phyloP scores from a whole-genome alignment of 1,284 basidiomycete species.

The Ganoderma lucidum region DNA sequence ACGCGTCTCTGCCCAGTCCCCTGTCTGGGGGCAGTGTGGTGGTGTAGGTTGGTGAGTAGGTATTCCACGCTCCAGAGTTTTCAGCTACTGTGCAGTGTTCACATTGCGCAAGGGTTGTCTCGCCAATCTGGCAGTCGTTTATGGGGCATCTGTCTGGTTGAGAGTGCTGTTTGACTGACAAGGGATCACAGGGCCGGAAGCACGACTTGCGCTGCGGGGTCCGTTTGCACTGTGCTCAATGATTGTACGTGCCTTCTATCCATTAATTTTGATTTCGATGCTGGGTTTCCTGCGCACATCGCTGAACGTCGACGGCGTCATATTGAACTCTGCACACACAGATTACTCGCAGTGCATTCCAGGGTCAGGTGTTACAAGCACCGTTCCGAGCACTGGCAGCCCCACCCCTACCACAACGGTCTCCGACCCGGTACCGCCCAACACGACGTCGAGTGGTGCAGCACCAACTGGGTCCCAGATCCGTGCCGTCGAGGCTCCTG shows the following conservation, averaged over 20 bases:
- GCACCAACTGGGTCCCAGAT: slow-evolving; percentile 61
- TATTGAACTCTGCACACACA: slow-evolving; percentile 32
- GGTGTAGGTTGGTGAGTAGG: slow-evolving; percentile 53
- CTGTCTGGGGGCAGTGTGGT: slow-evolving; percentile 57
- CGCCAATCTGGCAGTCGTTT: slow-evolving; percentile 1
- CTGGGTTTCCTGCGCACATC: slow-evolving; percentile 8
- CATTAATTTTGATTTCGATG: not conserved
- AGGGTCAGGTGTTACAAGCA: slow-evolving; percentile 29
- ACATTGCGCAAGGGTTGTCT: not conserved
- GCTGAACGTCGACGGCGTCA: slow-evolving; percentile 16
- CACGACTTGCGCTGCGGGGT: slow-evolving; percentile 55
- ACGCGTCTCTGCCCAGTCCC: slow-evolving; percentile 45
- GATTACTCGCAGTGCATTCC: slow-evolving; percentile 63
- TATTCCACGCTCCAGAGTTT: not conserved
- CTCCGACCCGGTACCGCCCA: slow-evolving; percentile 41
- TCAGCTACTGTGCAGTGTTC: not conserved
- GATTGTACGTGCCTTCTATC: slow-evolving; percentile 44
- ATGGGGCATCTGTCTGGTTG: not conserved
- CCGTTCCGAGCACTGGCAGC: slow-evolving; percentile 29
- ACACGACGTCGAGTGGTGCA: slow-evolving; percentile 52
- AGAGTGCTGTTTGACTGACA: slow-evolving; percentile 13
- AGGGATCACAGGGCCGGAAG: slow-evolving; percentile 49
- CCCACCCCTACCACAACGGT: slow-evolving; percentile 42
- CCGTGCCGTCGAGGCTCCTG: slow-evolving; percentile 59
- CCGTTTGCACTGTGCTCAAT: slow-evolving; percentile 52